These are phyloP conservation scores for Cucurbita ficifolia DNA, from an alignment of 306 rosid genomes.

Conservation along the genomic window DNA sequence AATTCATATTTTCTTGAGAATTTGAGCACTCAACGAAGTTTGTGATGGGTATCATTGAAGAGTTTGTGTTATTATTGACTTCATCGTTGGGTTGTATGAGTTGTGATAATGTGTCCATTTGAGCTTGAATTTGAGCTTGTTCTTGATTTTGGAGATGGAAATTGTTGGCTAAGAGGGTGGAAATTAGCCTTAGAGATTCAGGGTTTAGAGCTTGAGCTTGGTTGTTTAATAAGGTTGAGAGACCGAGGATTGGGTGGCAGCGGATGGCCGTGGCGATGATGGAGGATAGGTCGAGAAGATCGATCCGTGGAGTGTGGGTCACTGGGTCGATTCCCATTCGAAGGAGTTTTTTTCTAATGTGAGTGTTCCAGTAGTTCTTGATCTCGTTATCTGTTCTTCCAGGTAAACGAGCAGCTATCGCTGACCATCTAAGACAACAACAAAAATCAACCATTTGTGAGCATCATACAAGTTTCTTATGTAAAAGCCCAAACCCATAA, in stretches of 20 bases:
- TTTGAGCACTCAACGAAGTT: constrained; percentile 11
- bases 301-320: constrained; percentile 80
- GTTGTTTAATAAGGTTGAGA: constrained; percentile 37
- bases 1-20: constrained; percentile 24
- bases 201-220: constrained; percentile 44
- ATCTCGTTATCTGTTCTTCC: constrained; percentile 94
- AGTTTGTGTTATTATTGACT: background rate
- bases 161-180: constrained; percentile 25
- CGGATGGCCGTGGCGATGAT: constrained; percentile 34
- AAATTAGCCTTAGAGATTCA: constrained; percentile 38
- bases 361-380: constrained; percentile 91
- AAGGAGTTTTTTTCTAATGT: constrained; percentile 65
- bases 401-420: constrained; percentile 72
- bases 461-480: no score
- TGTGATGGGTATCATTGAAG: constrained; percentile 2
- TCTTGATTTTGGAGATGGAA: constrained; percentile 14
- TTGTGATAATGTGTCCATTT: background rate
- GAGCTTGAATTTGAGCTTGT: background rate
- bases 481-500: no score
- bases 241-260: constrained; percentile 34
- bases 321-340: constrained; percentile 78
- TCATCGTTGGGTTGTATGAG: background rate
- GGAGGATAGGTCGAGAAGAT: constrained; percentile 62
- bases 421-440: constrained; percentile 54
- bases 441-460: no score